Conservation (phyloP, 2,329 filamentous ascomycete genomes). For the Elsinoe ampelina region DNA sequence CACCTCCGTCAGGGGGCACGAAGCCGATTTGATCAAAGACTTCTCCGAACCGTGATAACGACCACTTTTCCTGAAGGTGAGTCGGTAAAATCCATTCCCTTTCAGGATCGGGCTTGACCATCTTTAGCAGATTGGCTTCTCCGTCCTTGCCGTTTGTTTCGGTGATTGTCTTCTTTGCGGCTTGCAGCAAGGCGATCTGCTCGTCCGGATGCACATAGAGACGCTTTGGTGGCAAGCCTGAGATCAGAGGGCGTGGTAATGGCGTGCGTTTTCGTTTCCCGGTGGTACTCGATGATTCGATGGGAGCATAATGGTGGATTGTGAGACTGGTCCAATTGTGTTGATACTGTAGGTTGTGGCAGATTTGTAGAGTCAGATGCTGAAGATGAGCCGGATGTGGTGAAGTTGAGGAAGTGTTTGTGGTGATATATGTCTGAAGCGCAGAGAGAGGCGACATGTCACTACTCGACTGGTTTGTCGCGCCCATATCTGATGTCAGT, state of each 20-base stretch:
- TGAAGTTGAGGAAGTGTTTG: conserved; percentile 14
- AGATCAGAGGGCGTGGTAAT: conserved; percentile 55
- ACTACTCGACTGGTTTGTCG: background rate
- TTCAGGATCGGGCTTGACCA: conserved; percentile 39
- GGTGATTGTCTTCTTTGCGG: conserved; percentile 30
- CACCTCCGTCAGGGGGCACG: conserved; percentile 30
- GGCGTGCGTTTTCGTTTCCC: conserved; percentile 20
- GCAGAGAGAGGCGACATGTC: conserved; percentile 16
- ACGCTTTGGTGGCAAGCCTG: conserved; percentile 61
- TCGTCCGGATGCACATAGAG: conserved; percentile 77
- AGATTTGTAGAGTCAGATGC: conserved; percentile 51
- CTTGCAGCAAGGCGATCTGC: conserved; percentile 62
- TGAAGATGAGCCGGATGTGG: conserved; percentile 23
- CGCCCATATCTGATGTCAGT: background rate
- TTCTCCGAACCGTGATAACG: conserved; percentile 53
- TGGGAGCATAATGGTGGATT: conserved; percentile 41
- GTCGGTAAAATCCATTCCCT: conserved; percentile 70
- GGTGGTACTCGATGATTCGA: conserved; percentile 3
- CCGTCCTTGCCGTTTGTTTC: conserved; percentile 20
- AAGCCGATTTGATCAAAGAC: conserved; percentile 53
- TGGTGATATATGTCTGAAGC: conserved; percentile 17
- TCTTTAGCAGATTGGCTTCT: conserved; percentile 11
- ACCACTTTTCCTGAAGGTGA: conserved; percentile 65
- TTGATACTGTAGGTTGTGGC: conserved; percentile 63
- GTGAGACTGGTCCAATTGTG: conserved; percentile 62